Percentiles rank a stretch among this genome's conserved stretches.
phyloP scores from a whole-genome alignment of 257 asterid genomes.

The Jacaranda mimosifolia region DNA sequence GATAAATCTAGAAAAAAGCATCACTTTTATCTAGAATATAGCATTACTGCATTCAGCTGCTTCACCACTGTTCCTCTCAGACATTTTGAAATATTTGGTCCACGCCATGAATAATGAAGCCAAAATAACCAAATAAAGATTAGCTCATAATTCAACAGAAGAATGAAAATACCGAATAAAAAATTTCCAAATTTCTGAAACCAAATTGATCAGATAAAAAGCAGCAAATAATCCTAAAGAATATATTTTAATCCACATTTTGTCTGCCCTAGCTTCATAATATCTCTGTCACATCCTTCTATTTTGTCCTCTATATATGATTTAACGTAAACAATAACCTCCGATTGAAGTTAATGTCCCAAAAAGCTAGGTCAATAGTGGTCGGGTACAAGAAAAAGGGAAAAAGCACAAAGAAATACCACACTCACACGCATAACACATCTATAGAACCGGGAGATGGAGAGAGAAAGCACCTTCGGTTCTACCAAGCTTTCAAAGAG shows the following conservation, averaged over 20 bases:
- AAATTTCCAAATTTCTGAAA: slow-evolving; percentile 23
- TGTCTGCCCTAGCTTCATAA: slow-evolving; percentile 3
- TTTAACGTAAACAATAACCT: slow-evolving; percentile 20
- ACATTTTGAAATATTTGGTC: neutral
- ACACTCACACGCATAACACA: slow-evolving; percentile 15
- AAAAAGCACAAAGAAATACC: slow-evolving; percentile 4
- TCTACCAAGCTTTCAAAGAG: slow-evolving; percentile 24
- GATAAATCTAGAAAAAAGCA: no score
- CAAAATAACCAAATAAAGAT: slow-evolving; percentile 1
- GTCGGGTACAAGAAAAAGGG: neutral
- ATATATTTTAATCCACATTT: neutral
- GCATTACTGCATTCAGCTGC: neutral
- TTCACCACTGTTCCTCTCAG: slow-evolving; percentile 16
- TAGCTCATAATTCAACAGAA: neutral
- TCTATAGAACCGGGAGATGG: no score
- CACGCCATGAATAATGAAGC: neutral
- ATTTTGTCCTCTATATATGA: slow-evolving; percentile 16
- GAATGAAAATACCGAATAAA: neutral
- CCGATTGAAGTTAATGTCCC: slow-evolving; percentile 4
- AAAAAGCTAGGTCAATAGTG: slow-evolving; percentile 24
- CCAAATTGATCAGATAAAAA: slow-evolving; percentile 9
- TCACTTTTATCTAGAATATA: no score
- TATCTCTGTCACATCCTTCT: slow-evolving; percentile 22
- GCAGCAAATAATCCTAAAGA: neutral
- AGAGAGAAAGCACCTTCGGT: slow-evolving; percentile 30